Conservation (phyloP, 441 rosid genomes). For the Adansonia rubrostipa region DNA sequence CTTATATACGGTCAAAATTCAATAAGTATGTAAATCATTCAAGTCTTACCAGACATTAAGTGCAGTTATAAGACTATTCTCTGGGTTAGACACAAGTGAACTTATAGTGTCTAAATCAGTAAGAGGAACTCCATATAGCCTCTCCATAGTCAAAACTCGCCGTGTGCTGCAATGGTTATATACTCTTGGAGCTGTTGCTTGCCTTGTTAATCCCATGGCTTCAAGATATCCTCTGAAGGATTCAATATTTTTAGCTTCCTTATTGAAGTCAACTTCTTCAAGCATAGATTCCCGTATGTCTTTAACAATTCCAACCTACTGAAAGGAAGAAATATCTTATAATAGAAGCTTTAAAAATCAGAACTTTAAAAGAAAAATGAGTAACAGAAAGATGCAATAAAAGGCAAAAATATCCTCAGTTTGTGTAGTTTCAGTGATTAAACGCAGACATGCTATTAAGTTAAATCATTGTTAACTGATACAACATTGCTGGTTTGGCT, state of each 20-base stretch:
- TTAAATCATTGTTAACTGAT: neutral
- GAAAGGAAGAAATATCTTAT: constrained; percentile 28
- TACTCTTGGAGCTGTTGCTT: constrained; percentile 94
- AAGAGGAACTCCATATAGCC: constrained; percentile 99
- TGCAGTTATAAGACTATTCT: constrained; percentile 89
- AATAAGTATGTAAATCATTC: constrained; percentile 17
- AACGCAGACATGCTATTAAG: neutral
- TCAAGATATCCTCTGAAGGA: constrained; percentile 84
- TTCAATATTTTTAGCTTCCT: constrained; percentile 87
- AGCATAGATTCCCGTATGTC: constrained; percentile 97
- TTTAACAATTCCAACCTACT: constrained; percentile 84
- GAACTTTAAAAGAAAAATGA: constrained; percentile 14
- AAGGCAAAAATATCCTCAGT: neutral
- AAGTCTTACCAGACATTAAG: constrained; percentile 88
- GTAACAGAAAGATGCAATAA: neutral
- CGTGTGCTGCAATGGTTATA: constrained; percentile 83
- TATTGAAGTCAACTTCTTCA: constrained; percentile 93
- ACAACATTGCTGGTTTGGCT: neutral
- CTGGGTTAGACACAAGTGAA: constrained; percentile 87
- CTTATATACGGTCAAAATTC: neutral
- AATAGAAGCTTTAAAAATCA: constrained; percentile 19
- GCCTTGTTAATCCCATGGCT: constrained; percentile 84
- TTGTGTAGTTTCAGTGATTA: constrained; percentile 13
- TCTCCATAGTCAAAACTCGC: constrained; percentile 94
- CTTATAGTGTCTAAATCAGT: constrained; percentile 95